Base-by-base conservation (phyloP, 2,329 filamentous ascomycete species). In the Penicillium sp. region DNA sequence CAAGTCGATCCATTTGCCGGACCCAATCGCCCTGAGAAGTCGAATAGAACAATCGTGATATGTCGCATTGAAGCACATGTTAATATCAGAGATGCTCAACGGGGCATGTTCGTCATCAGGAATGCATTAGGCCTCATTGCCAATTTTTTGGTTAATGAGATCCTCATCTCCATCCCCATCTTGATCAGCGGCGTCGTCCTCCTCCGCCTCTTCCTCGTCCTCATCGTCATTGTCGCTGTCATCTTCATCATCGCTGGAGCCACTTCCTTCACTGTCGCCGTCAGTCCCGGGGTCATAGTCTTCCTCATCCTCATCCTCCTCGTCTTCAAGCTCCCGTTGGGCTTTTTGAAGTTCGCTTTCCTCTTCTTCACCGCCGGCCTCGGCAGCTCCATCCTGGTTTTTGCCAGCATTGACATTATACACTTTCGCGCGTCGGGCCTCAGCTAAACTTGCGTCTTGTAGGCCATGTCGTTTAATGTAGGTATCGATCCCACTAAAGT, bases 361-460 rank as follows among this genome's bases (percentile, higher is more conserved):
- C 61, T 82, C 81, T 42, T 83, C 82, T 0, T 75, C 76, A 54
- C 79, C 76, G 56, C 79, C 67, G 8, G 64, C 69, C 2, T 62
- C 71, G 4, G 62, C 66, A 23, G 68, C 67, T 35, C 67, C 70
- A 6, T 68, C 68, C 20, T 65, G 66, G 1, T 60, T 61, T 51
- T 75, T 74, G 8, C 53, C 60, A 2, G 64, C 66, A 77, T 77
- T 78, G 44, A 77, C 75, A 62, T 85, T 85, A 49, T 84, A 78
- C 57, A 78, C 81, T 74, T 85, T 86, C 6, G 85, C 85, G 25
- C 82, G 76, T 35, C 85, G 73, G 29, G 79, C 77, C 25, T 82
- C 84, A 1, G 85, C 85, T 71, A 88, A 76, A 65, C 82, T 85
- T 2, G 84, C 82, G 65, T 88, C 85, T 52, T 87, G 84, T 29